Evolutionary conservation across 2,329 filamentous ascomycete genomes (phyloP).

Genomic region (Plenodomus biglobosus): DNA sequence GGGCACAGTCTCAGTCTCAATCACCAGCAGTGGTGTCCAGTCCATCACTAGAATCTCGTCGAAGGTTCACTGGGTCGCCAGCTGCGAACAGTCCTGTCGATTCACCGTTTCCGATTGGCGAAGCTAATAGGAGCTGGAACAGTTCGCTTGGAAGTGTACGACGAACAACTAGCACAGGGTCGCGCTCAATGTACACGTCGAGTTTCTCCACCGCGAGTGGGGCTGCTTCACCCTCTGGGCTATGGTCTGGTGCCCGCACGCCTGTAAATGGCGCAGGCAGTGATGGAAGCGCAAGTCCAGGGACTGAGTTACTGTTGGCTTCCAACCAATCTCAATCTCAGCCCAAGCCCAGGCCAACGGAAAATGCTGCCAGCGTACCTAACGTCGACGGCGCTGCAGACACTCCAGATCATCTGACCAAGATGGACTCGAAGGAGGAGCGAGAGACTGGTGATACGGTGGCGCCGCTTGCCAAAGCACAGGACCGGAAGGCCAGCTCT

Average conservation of each 20-base stretch:
- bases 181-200: constrained; percentile 25
- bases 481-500: constrained; percentile 20
- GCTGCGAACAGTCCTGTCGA: constrained; percentile 32
- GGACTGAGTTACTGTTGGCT: constrained; percentile 39
- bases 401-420: constrained; percentile 9
- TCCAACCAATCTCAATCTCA: constrained; percentile 29
- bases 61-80: constrained; percentile 25
- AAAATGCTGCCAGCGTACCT: constrained; percentile 4
- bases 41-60: constrained; percentile 28
- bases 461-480: constrained; percentile 27
- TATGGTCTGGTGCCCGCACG: constrained; percentile 45
- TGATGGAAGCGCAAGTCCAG: constrained; percentile 27
- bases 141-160: constrained; percentile 46
- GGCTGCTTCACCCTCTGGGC: constrained; percentile 33
- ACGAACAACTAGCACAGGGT: constrained; percentile 40
- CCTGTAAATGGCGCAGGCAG: constrained; percentile 18
- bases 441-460: constrained; percentile 35
- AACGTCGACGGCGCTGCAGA: constrained; percentile 9
- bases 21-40: constrained; percentile 36
- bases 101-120: constrained; percentile 32
- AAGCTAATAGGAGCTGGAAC: constrained; percentile 36
- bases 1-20: constrained; percentile 21
- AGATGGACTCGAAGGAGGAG: constrained; percentile 30
- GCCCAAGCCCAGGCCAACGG: constrained; percentile 17
- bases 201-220: constrained; percentile 21